Conservation (phyloP, 2,329 filamentous ascomycete genomes). For the Penicillium sp. region DNA sequence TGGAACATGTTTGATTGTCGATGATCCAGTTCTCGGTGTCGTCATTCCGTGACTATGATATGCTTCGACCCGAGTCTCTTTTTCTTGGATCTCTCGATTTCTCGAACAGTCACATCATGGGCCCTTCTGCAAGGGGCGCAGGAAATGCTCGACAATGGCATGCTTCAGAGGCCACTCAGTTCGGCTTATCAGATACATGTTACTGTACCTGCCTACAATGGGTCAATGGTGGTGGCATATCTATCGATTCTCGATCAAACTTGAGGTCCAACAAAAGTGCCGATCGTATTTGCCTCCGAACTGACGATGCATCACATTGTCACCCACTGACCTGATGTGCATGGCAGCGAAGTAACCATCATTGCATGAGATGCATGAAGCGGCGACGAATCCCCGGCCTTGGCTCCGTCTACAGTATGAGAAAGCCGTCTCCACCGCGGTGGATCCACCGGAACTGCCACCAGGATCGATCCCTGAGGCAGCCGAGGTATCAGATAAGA, state of each 20-base stretch:
- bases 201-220: background rate
- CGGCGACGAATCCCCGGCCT: background rate
- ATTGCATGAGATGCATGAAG: background rate
- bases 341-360: background rate
- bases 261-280: background rate
- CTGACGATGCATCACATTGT: conserved; percentile 3
- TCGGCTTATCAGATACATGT: background rate
- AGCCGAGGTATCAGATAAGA: background rate
- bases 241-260: background rate
- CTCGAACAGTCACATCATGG: background rate
- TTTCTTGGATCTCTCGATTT: background rate
- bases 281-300: background rate
- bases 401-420: background rate
- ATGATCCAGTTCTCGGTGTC: too few relatives aligned
- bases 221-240: background rate
- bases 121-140: background rate
- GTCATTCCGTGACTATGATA: background rate
- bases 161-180: background rate
- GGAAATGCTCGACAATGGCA: background rate
- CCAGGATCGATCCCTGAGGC: background rate
- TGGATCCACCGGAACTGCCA: conserved; percentile 2
- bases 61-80: background rate
- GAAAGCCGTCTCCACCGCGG: background rate
- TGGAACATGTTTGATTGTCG: too few relatives aligned
- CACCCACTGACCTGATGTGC: background rate